phyloP scores from a whole-genome alignment of 495 filamentous ascomycete genomes.

The Beverwykella pulmonaria region DNA sequence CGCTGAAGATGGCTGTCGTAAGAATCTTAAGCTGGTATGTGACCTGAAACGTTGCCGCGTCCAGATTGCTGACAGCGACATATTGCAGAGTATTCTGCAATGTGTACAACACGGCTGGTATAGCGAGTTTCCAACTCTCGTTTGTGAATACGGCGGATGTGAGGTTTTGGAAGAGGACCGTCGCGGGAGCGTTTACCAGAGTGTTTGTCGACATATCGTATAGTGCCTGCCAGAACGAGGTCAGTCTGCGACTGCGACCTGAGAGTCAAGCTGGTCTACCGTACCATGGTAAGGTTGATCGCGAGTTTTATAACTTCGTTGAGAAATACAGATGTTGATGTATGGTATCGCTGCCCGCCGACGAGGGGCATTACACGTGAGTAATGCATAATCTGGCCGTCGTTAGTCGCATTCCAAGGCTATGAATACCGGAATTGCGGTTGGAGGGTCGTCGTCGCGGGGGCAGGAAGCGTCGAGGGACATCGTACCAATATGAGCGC shows the following conservation, averaged over 20 bases:
- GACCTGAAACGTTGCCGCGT: conserved; percentile 88
- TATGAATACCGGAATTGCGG: background rate
- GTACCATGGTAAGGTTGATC: conserved; percentile 76
- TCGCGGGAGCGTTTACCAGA: conserved; percentile 74
- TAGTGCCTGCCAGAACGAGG: conserved; percentile 53
- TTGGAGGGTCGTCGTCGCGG: background rate
- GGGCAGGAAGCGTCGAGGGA: background rate
- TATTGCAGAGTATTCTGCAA: conserved; percentile 91
- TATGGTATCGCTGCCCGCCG: conserved; percentile 81
- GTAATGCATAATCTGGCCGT: conserved; percentile 84
- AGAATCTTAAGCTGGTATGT: conserved; percentile 93
- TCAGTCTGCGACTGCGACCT: background rate
- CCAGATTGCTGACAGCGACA: conserved; percentile 85
- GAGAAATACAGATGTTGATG: conserved; percentile 91
- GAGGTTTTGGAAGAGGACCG: conserved; percentile 78
- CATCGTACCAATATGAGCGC: conserved; percentile 68
- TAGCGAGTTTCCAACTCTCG: conserved; percentile 95
- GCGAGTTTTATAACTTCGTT: conserved; percentile 91
- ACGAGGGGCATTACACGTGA: conserved; percentile 85
- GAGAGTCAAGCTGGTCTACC: background rate
- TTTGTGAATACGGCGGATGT: conserved; percentile 78
- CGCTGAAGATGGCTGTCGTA: conserved; percentile 85
- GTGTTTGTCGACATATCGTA: conserved; percentile 80
- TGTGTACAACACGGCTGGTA: conserved; percentile 87
- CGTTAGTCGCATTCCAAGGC: conserved; percentile 19